phyloP scores from a whole-genome alignment of 352 stramenopile genomes.

The Phytophthora citrophthora region DNA sequence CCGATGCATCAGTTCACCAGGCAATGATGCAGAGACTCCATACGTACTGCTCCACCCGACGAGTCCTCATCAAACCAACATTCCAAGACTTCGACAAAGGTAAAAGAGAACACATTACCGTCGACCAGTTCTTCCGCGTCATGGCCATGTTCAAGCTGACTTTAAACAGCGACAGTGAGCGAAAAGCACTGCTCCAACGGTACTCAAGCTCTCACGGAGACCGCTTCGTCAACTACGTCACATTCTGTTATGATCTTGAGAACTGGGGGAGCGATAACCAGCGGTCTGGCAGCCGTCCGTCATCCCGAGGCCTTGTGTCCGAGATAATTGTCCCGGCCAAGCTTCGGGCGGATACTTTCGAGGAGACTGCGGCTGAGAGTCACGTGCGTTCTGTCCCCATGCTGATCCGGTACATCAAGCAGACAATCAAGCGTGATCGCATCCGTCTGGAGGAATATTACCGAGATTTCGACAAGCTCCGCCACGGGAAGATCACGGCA shows the following conservation, averaged over 20 bases:
- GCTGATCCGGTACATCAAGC: slow-evolving; percentile 83
- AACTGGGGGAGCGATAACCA: slow-evolving; percentile 52
- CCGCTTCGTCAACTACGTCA: slow-evolving; percentile 85
- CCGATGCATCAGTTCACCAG: slow-evolving; percentile 48
- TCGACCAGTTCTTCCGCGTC: slow-evolving; percentile 85
- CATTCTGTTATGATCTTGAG: slow-evolving; percentile 83
- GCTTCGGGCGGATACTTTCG: slow-evolving; percentile 46
- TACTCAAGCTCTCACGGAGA: slow-evolving; percentile 79
- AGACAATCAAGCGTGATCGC: slow-evolving; percentile 80
- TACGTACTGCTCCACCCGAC: slow-evolving; percentile 58
- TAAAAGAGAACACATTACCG: slow-evolving; percentile 75
- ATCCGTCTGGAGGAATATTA: slow-evolving; percentile 87
- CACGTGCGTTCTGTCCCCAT: slow-evolving; percentile 65
- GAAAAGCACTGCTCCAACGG: slow-evolving; percentile 62
- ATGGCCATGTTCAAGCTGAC: slow-evolving; percentile 83
- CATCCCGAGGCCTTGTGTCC: slow-evolving; percentile 51
- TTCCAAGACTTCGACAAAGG: slow-evolving; percentile 88
- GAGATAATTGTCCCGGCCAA: slow-evolving; percentile 68
- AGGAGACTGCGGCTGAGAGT: slow-evolving; percentile 33
- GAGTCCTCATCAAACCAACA: slow-evolving; percentile 77
- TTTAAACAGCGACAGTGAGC: slow-evolving; percentile 54
- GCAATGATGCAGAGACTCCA: slow-evolving; percentile 71
- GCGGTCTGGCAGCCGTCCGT: slow-evolving; percentile 33
- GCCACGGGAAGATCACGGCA: slow-evolving; percentile 75
- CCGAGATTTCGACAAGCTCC: slow-evolving; percentile 85